Percentiles rank a stretch among this genome's conserved stretches.
phyloP scores from a whole-genome alignment of 129 eudicot genomes.

The Erigeron canadensis region DNA sequence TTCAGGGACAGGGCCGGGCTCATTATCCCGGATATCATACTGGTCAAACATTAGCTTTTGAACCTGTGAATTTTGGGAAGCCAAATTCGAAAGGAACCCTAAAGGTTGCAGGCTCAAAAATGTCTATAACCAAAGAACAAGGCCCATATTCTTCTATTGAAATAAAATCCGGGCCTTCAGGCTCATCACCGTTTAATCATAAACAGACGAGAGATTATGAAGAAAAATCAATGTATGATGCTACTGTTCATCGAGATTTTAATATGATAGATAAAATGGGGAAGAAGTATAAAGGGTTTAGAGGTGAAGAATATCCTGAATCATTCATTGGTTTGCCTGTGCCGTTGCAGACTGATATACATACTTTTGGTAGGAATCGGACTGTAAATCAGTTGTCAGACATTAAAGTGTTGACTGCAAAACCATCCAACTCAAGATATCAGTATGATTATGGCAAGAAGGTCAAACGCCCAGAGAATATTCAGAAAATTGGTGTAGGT shows the following conservation, averaged over 20 bases:
- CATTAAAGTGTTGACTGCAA: slow-evolving; percentile 73
- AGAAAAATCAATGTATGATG: slow-evolving; percentile 59
- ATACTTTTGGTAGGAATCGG: slow-evolving; percentile 52
- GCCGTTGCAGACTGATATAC: slow-evolving; percentile 40
- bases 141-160: slow-evolving; percentile 39
- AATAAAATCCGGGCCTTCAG: slow-evolving; percentile 41
- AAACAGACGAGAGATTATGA: slow-evolving; percentile 45
- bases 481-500: slow-evolving; percentile 43
- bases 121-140: slow-evolving; percentile 37
- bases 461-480: slow-evolving; percentile 42
- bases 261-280: slow-evolving; percentile 36
- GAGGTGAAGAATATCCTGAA: slow-evolving; percentile 49
- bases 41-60: slow-evolving; percentile 46
- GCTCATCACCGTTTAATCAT: slow-evolving; percentile 32
- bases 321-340: slow-evolving; percentile 41
- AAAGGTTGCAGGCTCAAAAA: slow-evolving; percentile 54
- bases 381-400: slow-evolving; percentile 76
- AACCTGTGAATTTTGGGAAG: slow-evolving; percentile 45
- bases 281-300: slow-evolving; percentile 45
- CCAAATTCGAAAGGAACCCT: slow-evolving; percentile 57
- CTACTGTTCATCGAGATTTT: slow-evolving; percentile 51
- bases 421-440: slow-evolving; percentile 56
- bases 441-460: slow-evolving; percentile 53
- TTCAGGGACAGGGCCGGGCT: slow-evolving; percentile 18
- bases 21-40: slow-evolving; percentile 37